Percentiles rank a stretch among this genome's conserved stretches.
These are phyloP conservation scores for Boletus smithii DNA, from an alignment of 1,284 basidiomycete genomes.

Conservation along the genomic window DNA sequence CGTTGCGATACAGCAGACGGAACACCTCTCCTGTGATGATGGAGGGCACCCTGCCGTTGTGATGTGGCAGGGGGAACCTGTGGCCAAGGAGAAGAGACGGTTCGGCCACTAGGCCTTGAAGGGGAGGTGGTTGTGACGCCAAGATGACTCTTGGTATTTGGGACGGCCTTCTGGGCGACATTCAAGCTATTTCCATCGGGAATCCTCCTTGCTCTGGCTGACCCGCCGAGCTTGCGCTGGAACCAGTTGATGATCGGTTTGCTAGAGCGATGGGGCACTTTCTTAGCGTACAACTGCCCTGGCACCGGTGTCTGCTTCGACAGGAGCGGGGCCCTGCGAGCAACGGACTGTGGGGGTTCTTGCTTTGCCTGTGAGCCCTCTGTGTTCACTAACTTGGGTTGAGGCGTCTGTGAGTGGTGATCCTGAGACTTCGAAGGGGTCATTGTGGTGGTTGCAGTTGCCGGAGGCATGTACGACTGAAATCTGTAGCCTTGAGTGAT, in stretches of 20 bases:
- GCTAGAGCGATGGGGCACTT: conserved; percentile 59
- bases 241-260: conserved; percentile 93
- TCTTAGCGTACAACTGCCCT: conserved; percentile 46
- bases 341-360: conserved; percentile 17
- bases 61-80: conserved; percentile 18
- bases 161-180: conserved; percentile 12
- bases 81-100: conserved; percentile 32
- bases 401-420: conserved; percentile 12
- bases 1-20: conserved; percentile 39
- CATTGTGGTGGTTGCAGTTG: conserved; percentile 14
- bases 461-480: conserved; percentile 17
- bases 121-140: conserved; percentile 13
- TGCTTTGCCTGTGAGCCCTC: conserved; percentile 15
- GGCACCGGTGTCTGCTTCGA: conserved; percentile 29
- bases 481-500: conserved; percentile 1
- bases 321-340: conserved; percentile 20
- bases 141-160: conserved; percentile 19
- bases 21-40: conserved; percentile 34
- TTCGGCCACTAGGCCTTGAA: conserved; percentile 32
- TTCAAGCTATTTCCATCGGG: conserved; percentile 33
- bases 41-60: conserved; percentile 26
- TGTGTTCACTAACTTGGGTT: conserved; percentile 13
- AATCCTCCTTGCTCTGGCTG: conserved; percentile 48
- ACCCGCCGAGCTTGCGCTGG: conserved; percentile 78
- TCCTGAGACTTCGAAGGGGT: conserved; percentile 14